Evolutionary conservation across 2,329 filamentous ascomycete genomes (phyloP), one percentile per base, ranked within the genome.

Genomic region (Paraphoma chrysanthemicola): DNA sequence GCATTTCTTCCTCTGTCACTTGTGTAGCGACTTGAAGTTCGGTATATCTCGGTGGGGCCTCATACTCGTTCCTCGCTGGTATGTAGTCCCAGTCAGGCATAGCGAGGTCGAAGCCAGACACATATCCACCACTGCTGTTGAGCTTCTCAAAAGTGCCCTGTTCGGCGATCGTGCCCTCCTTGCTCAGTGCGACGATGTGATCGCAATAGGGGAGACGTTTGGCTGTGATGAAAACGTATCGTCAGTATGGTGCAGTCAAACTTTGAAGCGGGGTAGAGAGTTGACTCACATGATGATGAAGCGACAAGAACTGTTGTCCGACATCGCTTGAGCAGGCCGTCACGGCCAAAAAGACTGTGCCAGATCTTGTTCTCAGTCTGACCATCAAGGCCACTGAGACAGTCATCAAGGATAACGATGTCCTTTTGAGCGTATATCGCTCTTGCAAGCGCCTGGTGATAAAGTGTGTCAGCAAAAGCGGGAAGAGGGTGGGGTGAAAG

Each of bases 301-400:
- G 72, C 68, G 28, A 74, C 66, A 23, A 75, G 56, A n/a, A 75
- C 69, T 11, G 73, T 75, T 0, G 70, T 66, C 31, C 73, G 69
- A 45, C 75, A 74, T 42, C 75, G 70, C 29, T 78, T 75, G 1
- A 85, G 64, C 6, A 83, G 68, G 11, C 82, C 82, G n/a, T 80
- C 67, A 11, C 65, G 67, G 2, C 81, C 80, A 39, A 84, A 73
- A 0, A 85, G 66, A 46, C 72, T 76, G 56, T 81, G 74, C 66
- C 82, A 83, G 12, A 84, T 79, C 31, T 77, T 73, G 30, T 81
- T 79, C 53, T 83, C 81, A 0, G 82, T 84, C 14, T 78, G 73
- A 9, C 77, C 71, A 61, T 85, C 83, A 6, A 85, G 75, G 3
- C 82, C 82, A 55, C 79, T 82, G n/a, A 85, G 76, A 17, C 80